Evolutionary conservation across 352 stramenopile species (phyloP).

Genomic region (Phytophthora capsici): DNA sequence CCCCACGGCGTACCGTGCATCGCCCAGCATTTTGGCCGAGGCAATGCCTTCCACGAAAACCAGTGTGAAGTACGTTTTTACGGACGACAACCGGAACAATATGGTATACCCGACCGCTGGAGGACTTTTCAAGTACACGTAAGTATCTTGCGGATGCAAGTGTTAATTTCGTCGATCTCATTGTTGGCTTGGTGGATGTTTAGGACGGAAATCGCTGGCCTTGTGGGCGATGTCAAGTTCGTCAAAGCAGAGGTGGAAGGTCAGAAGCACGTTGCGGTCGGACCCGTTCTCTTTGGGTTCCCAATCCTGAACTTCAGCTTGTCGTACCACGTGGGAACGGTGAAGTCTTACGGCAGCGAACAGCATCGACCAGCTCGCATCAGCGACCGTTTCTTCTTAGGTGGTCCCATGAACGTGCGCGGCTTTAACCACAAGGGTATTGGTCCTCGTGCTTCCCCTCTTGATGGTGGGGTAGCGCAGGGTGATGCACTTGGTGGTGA

Average conservation of each 20-base stretch:
- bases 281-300: slow-evolving; percentile 67
- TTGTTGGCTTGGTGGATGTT: background rate
- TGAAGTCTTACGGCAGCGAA: slow-evolving; percentile 84
- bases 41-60: slow-evolving; percentile 92
- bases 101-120: slow-evolving; percentile 85
- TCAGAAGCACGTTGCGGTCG: slow-evolving; percentile 82
- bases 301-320: slow-evolving; percentile 86
- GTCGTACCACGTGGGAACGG: slow-evolving; percentile 73
- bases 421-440: slow-evolving; percentile 93
- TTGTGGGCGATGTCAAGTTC: slow-evolving; percentile 90
- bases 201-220: slow-evolving; percentile 86
- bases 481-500: slow-evolving; percentile 91
- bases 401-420: slow-evolving; percentile 87
- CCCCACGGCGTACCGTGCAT: slow-evolving; percentile 89
- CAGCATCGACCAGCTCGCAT: slow-evolving; percentile 84
- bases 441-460: slow-evolving; percentile 84
- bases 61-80: slow-evolving; percentile 94
- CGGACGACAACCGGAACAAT: slow-evolving; percentile 89
- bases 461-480: slow-evolving; percentile 81
- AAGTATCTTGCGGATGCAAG: slow-evolving; percentile 23
- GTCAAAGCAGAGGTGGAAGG: slow-evolving; percentile 87
- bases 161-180: slow-evolving; percentile 8
- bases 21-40: slow-evolving; percentile 90
- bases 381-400: slow-evolving; percentile 93
- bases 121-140: slow-evolving; percentile 91